Evolutionary conservation across 495 filamentous ascomycete species (phyloP), one percentile per base, ranked within the genome.

Genomic region (Articulospora tetracladia): DNA sequence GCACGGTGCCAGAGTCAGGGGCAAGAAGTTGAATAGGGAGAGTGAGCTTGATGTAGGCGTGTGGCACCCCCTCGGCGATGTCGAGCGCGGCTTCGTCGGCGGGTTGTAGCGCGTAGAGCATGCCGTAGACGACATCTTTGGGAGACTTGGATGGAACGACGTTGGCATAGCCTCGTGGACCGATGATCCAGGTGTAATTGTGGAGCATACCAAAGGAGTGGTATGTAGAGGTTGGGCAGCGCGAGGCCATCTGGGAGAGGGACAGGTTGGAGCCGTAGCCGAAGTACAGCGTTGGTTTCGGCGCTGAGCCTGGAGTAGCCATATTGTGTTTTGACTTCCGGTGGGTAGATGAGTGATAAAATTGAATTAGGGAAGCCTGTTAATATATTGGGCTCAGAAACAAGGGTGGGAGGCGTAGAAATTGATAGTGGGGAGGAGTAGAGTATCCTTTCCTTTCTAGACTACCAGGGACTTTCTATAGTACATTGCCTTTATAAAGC

Each of bases 261-360:
- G 84, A 89, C 59, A 91, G 78, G 67, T 92, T 92, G 58, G 79
- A 85, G 66, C 87, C 89, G 71, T 89, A 91, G 68, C 81, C 88
- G 67, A 91, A 90, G 74, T 91, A 90, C 66, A 86, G 58, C 1
- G 22, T 36, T 17, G 20, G 46, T 53, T 46, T 53, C 49, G 53
- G 56, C 12, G 49, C 26, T 12, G 61, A 11, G 27, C 39, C 2
- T 24, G 24, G 23, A 2, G 20, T 44, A 3, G 32, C 19, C 53
- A 56, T 41, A 22, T 22, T 44, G 34, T 44, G 39, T 4, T 32
- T 32, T 32, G 30, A 32, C n/a, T n/a, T n/a, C n/a, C n/a, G n/a
- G n/a, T n/a, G 39, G 39, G 39, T 15, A 44, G 4, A 44, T 44
- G 39, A 6, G 1, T n/a, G n/a, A n/a, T n/a, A n/a, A n/a, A n/a